phyloP scores from a whole-genome alignment of 306 rosid genomes.

The Lathyrus oleraceus region DNA sequence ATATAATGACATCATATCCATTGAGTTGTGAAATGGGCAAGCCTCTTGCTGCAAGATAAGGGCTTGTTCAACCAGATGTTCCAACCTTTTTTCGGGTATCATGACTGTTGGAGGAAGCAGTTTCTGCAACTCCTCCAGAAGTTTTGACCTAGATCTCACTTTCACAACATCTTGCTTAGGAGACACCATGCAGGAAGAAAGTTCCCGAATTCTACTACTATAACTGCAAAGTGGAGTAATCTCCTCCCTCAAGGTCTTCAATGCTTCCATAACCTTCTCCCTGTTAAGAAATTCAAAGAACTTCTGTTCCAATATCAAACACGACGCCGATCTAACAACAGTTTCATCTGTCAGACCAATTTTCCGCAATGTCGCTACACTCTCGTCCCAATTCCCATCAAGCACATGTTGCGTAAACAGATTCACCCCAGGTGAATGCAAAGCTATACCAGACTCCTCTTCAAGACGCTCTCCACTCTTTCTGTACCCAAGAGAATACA shows the following conservation, averaged over 20 bases:
- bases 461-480: slow-evolving; percentile 83
- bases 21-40: slow-evolving; percentile 86
- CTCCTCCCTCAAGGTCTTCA: slow-evolving; percentile 82
- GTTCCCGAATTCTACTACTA: slow-evolving; percentile 68
- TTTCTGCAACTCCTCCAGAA: slow-evolving; percentile 85
- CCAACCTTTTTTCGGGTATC: slow-evolving; percentile 95
- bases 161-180: slow-evolving; percentile 43
- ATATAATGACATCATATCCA: slow-evolving; percentile 83
- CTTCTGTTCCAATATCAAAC: slow-evolving; percentile 84
- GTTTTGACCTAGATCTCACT: slow-evolving; percentile 68
- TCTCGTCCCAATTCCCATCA: slow-evolving; percentile 85
- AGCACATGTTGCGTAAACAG: slow-evolving; percentile 78
- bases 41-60: slow-evolving; percentile 87
- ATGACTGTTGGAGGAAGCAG: slow-evolving; percentile 85
- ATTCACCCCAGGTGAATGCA: slow-evolving; percentile 68
- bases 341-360: slow-evolving; percentile 69
- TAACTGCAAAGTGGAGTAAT: slow-evolving; percentile 71
- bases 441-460: slow-evolving; percentile 91
- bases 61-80: slow-evolving; percentile 90
- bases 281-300: slow-evolving; percentile 76
- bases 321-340: slow-evolving; percentile 65
- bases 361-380: slow-evolving; percentile 66
- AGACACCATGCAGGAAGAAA: slow-evolving; percentile 74
- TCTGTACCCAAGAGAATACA: slow-evolving; percentile 85
- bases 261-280: slow-evolving; percentile 73